Conservation (phyloP, 2,329 filamentous ascomycete genomes). For the Diaporthe vexans region DNA sequence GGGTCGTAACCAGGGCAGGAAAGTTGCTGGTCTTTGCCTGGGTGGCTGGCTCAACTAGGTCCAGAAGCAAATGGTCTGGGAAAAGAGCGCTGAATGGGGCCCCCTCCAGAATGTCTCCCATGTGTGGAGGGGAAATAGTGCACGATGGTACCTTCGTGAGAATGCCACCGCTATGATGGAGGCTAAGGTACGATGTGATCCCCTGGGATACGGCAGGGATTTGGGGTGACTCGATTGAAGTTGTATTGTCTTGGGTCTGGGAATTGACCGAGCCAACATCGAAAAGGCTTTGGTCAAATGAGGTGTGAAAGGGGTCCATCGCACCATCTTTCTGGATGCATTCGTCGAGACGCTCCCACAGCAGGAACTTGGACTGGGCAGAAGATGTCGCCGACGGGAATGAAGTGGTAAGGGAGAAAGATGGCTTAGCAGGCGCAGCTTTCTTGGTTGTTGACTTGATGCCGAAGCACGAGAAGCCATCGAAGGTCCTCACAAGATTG, state of each 20-base stretch:
- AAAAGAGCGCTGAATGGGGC: background rate
- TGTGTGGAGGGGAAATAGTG: background rate
- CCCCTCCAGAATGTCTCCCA: background rate
- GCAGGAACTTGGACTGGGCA: too few relatives aligned
- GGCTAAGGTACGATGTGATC: background rate
- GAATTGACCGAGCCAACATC: too few relatives aligned
- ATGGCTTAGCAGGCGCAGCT: background rate
- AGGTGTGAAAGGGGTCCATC: background rate
- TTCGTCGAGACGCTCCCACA: background rate
- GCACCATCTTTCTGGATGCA: background rate
- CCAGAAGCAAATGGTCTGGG: background rate
- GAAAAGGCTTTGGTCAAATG: background rate
- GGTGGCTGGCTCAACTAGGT: background rate
- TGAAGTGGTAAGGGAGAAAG: background rate
- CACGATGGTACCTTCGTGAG: background rate
- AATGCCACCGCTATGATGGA: background rate
- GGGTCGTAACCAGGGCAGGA: too few relatives aligned
- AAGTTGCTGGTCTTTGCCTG: fast-evolving
- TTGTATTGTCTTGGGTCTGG: background rate
- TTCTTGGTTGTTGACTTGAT: background rate
- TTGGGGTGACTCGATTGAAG: too few relatives aligned
- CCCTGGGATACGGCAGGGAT: background rate
- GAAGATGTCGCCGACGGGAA: background rate
- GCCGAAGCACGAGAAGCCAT: background rate
- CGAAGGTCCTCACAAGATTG: background rate